phyloP scores from a whole-genome alignment of 495 filamentous ascomycete species.

The Darksidea phi region DNA sequence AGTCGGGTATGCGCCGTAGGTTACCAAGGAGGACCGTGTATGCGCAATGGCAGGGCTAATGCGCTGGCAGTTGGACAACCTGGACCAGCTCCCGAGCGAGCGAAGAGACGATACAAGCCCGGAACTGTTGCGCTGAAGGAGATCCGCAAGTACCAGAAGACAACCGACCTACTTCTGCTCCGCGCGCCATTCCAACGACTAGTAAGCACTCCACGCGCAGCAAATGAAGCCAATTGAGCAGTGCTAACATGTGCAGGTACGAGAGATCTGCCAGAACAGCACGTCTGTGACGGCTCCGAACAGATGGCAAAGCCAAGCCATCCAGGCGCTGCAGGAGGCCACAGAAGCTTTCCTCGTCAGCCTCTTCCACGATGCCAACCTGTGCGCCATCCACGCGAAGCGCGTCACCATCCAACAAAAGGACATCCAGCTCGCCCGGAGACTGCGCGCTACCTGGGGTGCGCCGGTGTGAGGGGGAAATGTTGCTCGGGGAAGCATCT shows the following conservation, averaged over 20 bases:
- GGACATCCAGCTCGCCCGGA: constrained; percentile 39
- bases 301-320: constrained; percentile 90
- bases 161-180: constrained; percentile 73
- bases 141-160: constrained; percentile 80
- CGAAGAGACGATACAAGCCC: constrained; percentile 71
- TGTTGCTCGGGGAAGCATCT: not conserved
- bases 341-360: constrained; percentile 91
- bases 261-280: constrained; percentile 69
- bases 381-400: constrained; percentile 94
- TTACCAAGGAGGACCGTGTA: constrained; percentile 1
- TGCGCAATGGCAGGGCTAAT: no score
- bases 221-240: not conserved
- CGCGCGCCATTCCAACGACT: constrained; percentile 87
- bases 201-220: constrained; percentile 49
- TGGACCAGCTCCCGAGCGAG: constrained; percentile 51
- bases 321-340: constrained; percentile 86
- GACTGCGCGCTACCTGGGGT: constrained; percentile 36
- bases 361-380: constrained; percentile 91
- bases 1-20: constrained; percentile 4
- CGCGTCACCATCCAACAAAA: constrained; percentile 92
- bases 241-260: constrained; percentile 54
- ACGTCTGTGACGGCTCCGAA: constrained; percentile 58
- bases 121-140: constrained; percentile 83
- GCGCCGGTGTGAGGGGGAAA: constrained; percentile 24
- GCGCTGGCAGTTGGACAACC: constrained; percentile 65